Base-by-base conservation (phyloP, 495 filamentous ascomycete species). In the Penicillium parvum region DNA sequence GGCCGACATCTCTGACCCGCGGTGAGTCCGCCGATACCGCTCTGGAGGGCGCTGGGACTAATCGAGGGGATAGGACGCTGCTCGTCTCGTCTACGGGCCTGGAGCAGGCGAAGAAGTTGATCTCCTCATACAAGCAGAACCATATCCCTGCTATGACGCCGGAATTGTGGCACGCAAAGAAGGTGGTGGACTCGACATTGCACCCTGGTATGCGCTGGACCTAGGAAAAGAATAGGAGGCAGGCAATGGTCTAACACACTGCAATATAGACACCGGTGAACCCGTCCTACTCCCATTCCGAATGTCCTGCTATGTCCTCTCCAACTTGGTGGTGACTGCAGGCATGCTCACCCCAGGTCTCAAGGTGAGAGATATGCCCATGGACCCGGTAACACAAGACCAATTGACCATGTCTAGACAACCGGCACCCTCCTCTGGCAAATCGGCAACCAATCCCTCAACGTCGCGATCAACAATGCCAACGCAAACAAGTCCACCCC, bases 401-500 rank as follows among this genome's bases (percentile, higher is more conserved):
- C 23, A 32, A 22, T 18, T 45, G 15, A 44, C 30, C 33, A n/a
- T 17, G 6, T 29, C 28, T 45, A 90, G 81, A 96, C 87, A 28
- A 78, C 81, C 16, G 92, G 91, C 20, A 96, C 88, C 5, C 75
- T 98, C 23, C 82, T 83, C 49, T 98, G 92, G 92, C 92, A 98
- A 72, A 82, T 96, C 40, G 80, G 86, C 32, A 98, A 98, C 66
- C 92, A 98, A 64, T 95, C 89, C 9, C 86, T 98, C 47, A 97
- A 98, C 58, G 92, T 98, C 12, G 90, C 87, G 29, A 92, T 98
- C 74, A 98, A 98, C 76, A 86, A 78, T 63, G 82, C 90, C 60
- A 98, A 98, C 65, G 85, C 92, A 27, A 98, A 98, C 76, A 98
- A 98, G 59, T 94, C 88, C 12, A 86, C 88, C 1, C 85, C 90